These are phyloP conservation scores for Hortaea sp. DNA, from an alignment of 2,329 filamentous ascomycete genomes.

Conservation along the genomic window DNA sequence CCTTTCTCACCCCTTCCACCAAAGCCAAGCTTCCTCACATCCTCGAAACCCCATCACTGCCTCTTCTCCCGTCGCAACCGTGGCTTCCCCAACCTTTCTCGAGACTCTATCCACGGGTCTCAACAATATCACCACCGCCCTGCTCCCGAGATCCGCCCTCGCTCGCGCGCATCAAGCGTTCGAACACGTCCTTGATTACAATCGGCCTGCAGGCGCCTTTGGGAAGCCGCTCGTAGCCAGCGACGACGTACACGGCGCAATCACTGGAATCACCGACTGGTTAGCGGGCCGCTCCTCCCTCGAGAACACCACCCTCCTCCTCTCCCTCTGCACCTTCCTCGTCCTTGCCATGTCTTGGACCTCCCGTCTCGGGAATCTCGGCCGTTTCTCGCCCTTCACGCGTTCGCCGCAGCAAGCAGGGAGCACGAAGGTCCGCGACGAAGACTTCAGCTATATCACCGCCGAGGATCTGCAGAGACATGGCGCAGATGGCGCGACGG, in stretches of 20 bases:
- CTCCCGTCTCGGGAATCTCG: slow-evolving; percentile 34
- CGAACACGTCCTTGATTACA: slow-evolving; percentile 1
- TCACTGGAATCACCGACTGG: slow-evolving; percentile 11
- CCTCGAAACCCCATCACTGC: too few relatives aligned
- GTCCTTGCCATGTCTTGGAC: slow-evolving; percentile 37
- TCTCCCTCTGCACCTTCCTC: slow-evolving; percentile 27
- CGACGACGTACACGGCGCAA: slow-evolving; percentile 1
- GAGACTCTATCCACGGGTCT: not conserved
- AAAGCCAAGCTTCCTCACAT: too few relatives aligned
- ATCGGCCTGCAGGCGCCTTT: not conserved
- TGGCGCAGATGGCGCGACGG: slow-evolving; percentile 13
- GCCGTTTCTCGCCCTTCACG: slow-evolving; percentile 41
- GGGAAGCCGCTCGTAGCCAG: slow-evolving; percentile 2
- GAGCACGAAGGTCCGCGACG: slow-evolving; percentile 55
- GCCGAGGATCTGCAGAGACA: slow-evolving; percentile 52
- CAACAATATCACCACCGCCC: slow-evolving; percentile 4
- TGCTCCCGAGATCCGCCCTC: slow-evolving; percentile 1
- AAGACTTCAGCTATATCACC: slow-evolving; percentile 77
- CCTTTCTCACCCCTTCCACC: too few relatives aligned
- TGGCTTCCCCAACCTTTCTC: not conserved
- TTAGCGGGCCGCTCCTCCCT: slow-evolving; percentile 16
- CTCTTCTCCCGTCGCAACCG: not conserved
- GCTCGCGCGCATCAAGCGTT: not conserved
- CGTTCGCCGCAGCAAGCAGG: slow-evolving; percentile 27
- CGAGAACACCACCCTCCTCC: slow-evolving; percentile 23